Evolutionary conservation across 1,284 basidiomycete species (phyloP), one percentile per base, ranked within the genome.

Genomic region (Somion occarium): DNA sequence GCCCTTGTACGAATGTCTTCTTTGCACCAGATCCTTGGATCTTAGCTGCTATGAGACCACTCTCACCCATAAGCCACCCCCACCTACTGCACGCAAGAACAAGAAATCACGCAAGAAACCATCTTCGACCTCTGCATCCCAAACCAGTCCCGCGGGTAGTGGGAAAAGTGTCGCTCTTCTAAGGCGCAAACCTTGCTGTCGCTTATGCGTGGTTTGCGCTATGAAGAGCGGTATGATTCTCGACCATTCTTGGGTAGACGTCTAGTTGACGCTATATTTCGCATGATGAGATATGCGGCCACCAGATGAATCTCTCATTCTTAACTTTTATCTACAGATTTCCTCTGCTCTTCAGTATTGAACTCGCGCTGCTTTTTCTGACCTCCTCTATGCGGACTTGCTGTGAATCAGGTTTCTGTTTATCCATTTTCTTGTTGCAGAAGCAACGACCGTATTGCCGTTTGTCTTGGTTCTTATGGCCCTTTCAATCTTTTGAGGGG

Each of bases 201-300:
- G 47, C 7, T 4, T 49, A 13, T 49, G 47, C 20, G 37, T 23
- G 11, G 18, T 49, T 19, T 49, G 38, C 26, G 47, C 46, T 11
- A 38, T 38, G 19, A 37, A 18, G 34, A 39, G 22, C 11, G 23
- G 24, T 5, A 24, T 48, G 15, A 20, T 15, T 24, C 9, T 48
- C 13, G 30, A 18, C 20, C 11, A 13, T n/a, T 27, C 3, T 3
- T 48, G 46, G 46, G 5, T 48, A 3, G 22, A 12, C 37, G 20
- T 48, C 43, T 42, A 42, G 41, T 12, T 30, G 45, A 27, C 37
- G 23, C 7, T 19, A 9, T 11, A 37, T 37, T 37, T 37, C 34
- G 34, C n/a, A n/a, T n/a, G n/a, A n/a, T n/a, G n/a, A n/a, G n/a
- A n/a, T n/a, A n/a, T n/a, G n/a, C n/a, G n/a, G n/a, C n/a, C n/a